Evolutionary conservation across 2,329 filamentous ascomycete species (phyloP).

Genomic region (Hymenotorrendiella dingleyae): DNA sequence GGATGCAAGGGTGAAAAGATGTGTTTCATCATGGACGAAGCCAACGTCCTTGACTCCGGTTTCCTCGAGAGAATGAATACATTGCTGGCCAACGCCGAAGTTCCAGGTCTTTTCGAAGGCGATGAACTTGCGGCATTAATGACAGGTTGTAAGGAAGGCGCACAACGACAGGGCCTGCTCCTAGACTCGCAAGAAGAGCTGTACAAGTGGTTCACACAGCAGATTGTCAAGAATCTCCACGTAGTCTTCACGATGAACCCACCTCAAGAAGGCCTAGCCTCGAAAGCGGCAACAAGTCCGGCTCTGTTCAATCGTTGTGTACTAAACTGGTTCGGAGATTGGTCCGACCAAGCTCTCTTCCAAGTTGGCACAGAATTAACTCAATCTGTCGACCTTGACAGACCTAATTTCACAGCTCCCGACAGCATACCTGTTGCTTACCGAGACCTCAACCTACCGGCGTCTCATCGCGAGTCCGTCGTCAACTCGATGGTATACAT

Average conservation of each 20-base stretch:
- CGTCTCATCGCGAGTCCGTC: constrained; percentile 84
- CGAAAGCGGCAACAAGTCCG: constrained; percentile 94
- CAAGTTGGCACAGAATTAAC: constrained; percentile 95
- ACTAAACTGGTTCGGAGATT: constrained; percentile 99
- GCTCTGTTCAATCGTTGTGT: constrained; percentile 99
- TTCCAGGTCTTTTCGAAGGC: constrained; percentile 97
- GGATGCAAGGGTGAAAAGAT: constrained; percentile 99
- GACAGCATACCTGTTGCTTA: constrained; percentile 93
- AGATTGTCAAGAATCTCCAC: constrained; percentile 98
- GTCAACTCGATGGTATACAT: constrained; percentile 99
- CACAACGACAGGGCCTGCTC: constrained; percentile 88
- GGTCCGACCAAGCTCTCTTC: constrained; percentile 98
- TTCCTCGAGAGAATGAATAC: constrained; percentile 99
- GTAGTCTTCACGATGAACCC: constrained; percentile 99
- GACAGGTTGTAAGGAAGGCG: constrained; percentile 98
- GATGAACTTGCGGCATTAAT: constrained; percentile 97
- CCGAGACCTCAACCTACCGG: constrained; percentile 74
- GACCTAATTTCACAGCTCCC: constrained; percentile 75
- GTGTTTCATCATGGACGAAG: constrained; percentile 99
- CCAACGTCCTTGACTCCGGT: constrained; percentile 95
- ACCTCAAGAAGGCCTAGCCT: constrained; percentile 87
- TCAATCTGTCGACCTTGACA: constrained; percentile 90
- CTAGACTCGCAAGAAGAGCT: constrained; percentile 97
- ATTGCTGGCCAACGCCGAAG: constrained; percentile 95
- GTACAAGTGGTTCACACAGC: constrained; percentile 99